phyloP scores from a whole-genome alignment of 257 asterid species.

The Capsicum chinense region DNA sequence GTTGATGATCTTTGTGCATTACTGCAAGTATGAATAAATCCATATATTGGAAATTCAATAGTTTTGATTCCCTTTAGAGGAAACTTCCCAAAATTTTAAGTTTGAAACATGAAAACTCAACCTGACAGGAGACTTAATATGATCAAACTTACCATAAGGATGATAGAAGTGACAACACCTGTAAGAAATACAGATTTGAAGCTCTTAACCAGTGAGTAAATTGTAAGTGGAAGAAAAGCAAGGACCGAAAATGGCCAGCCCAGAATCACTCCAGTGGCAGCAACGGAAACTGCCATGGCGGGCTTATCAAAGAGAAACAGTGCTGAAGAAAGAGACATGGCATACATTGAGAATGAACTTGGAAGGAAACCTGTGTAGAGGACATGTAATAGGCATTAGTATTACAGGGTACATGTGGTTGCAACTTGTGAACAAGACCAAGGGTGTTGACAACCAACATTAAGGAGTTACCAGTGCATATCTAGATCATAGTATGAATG shows the following conservation, averaged over 20 bases:
- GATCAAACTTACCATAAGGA: conserved; percentile 63
- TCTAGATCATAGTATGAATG: neutral
- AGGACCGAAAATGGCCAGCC: conserved; percentile 99
- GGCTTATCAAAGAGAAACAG: conserved; percentile 86
- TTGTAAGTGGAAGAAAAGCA: conserved; percentile 90
- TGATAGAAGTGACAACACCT: conserved; percentile 65
- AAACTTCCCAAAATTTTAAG: neutral
- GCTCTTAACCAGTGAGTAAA: conserved; percentile 67
- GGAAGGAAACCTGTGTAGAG: conserved; percentile 87
- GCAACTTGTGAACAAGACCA: conserved; percentile 2
- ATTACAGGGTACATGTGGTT: conserved; percentile 4
- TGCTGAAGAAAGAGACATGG: conserved; percentile 94
- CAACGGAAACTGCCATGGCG: conserved; percentile 78
- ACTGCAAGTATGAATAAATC: neutral
- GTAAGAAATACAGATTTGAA: conserved; percentile 69
- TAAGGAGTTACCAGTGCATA: conserved; percentile 6
- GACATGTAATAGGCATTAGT: conserved; percentile 23
- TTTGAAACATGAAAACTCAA: neutral
- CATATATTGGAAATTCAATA: neutral
- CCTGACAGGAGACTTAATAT: conserved; percentile 14
- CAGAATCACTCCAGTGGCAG: conserved; percentile 89
- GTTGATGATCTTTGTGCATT: neutral
- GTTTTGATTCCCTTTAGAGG: conserved; percentile 7
- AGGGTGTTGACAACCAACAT: neutral
- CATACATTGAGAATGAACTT: conserved; percentile 96